A percentile compares a stretch with the other conserved stretches of the same genome.
Evolutionary conservation across 2,329 filamentous ascomycete species (phyloP).

Genomic region (Colletotrichum sp.): DNA sequence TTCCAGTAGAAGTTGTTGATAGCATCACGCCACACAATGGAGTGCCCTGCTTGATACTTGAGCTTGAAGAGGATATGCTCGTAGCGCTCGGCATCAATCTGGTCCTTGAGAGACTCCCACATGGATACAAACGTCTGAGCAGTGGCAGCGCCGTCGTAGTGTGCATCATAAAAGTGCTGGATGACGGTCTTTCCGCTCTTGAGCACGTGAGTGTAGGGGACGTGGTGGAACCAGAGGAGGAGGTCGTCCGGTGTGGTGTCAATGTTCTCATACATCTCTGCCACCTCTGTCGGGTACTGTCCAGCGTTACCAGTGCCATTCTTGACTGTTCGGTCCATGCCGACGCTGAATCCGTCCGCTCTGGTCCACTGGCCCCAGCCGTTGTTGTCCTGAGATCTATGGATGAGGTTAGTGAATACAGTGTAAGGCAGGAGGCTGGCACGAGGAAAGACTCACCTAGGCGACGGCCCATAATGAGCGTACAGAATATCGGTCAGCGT

Average conservation of each 20-base stretch:
- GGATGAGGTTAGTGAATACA: constrained; percentile 28
- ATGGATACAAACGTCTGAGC: constrained; percentile 61
- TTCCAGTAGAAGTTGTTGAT: constrained; percentile 70
- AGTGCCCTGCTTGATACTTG: constrained; percentile 71
- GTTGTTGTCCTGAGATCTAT: constrained; percentile 69
- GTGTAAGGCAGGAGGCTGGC: background rate
- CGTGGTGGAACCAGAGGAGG: constrained; percentile 77
- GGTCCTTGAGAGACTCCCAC: constrained; percentile 61
- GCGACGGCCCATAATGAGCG: constrained; percentile 66
- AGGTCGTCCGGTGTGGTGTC: constrained; percentile 71
- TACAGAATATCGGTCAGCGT: constrained; percentile 72
- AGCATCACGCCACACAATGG: constrained; percentile 73
- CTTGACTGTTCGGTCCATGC: constrained; percentile 73
- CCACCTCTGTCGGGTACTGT: constrained; percentile 69
- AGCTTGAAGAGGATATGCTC: constrained; percentile 64
- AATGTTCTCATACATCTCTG: constrained; percentile 61
- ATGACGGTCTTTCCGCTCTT: constrained; percentile 71
- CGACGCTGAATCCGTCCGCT: constrained; percentile 62
- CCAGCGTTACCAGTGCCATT: constrained; percentile 72
- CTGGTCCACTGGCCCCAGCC: constrained; percentile 77
- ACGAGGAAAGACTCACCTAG: background rate
- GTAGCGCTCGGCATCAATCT: constrained; percentile 65
- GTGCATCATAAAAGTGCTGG: constrained; percentile 70
- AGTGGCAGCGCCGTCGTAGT: constrained; percentile 63
- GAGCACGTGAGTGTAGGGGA: constrained; percentile 68